Evolutionary conservation across 1,139 yeast genomes (phyloP), one percentile per base, ranked within the genome.

Genomic region (Zygoascus hellenicus): DNA sequence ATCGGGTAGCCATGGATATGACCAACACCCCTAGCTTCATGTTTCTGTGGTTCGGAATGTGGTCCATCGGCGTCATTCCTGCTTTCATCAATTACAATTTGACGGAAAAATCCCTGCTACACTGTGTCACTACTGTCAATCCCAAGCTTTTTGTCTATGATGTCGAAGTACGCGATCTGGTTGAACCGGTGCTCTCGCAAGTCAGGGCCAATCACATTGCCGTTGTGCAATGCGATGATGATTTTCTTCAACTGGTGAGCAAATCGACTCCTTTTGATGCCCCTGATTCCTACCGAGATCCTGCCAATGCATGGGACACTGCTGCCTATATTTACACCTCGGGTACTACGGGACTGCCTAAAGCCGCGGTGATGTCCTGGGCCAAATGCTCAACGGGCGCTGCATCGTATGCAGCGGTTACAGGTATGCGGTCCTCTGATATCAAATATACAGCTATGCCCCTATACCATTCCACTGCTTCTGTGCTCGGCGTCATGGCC

Each of bases 271-370:
- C 80, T 35, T 75, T 79, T 58, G 68, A 73, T 36, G 64, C 74
- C 2, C 69, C 78, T 2, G 58, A 57, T 32, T 48, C 52, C 16
- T 58, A 57, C 32, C 58, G 69, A 42, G 53, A 55, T 47, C 60
- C 59, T 10, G 58, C 54, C 38, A 47, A 50, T 42, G 47, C 52
- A 49, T 53, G 50, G 43, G 78, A 79, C 49, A 77, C 92, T 9
- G 81, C 87, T 32, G 76, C 83, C 52, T 74, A 87, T 58, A 86
- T 92, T 49, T 90, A 83, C 64, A 92, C 98, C 1, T 85, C 95
- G 0, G 98, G 98, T 40, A 90, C 97, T 9, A 88, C 97, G 0
- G 97, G 97, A 0, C 68, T 89, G 54, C 97, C 98, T 11, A 92
- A 92, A 66, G 87, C 97, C 3, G 97, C 96, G 3, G 83, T 87